A percentile compares a stretch with the other conserved stretches of the same genome.
Evolutionary conservation across 2,329 filamentous ascomycete species (phyloP).

Genomic region (Pseudopyricularia javanii): DNA sequence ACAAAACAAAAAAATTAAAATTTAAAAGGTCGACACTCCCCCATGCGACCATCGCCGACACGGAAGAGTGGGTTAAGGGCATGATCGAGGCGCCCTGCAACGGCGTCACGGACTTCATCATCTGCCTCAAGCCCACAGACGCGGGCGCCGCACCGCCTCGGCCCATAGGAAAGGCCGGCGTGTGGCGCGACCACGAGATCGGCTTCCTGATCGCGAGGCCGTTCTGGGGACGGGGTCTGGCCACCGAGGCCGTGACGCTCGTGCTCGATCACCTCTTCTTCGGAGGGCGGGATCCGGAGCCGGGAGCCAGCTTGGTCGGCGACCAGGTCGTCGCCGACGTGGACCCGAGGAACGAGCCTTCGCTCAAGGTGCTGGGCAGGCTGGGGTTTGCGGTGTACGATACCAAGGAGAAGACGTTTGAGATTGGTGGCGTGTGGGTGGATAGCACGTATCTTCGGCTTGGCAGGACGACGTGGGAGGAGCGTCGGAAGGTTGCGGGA

Average conservation of each 20-base stretch:
- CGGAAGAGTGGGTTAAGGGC: not conserved
- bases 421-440: constrained; percentile 2
- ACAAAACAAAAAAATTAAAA: not conserved
- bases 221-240: constrained; percentile 1
- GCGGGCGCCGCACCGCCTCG: not conserved
- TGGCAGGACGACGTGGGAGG: not conserved
- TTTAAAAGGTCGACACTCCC: not conserved
- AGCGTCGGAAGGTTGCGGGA: not conserved
- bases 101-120: constrained; percentile 1
- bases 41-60: not conserved
- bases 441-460: constrained; percentile 2
- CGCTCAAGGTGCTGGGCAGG: not conserved
- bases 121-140: not conserved
- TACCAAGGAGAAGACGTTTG: not conserved
- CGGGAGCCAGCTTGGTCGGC: not conserved
- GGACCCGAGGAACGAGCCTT: constrained; percentile 1
- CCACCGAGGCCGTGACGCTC: not conserved
- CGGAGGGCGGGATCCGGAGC: not conserved
- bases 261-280: constrained; percentile 1
- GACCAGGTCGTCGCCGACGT: not conserved
- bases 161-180: constrained; percentile 1
- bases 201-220: constrained; percentile 1
- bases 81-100: constrained; percentile 1
- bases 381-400: constrained; percentile 2
- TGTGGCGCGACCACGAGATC: constrained; percentile 3